Evolutionary conservation across 495 filamentous ascomycete species (phyloP), one percentile per base, ranked within the genome.

Genomic region (Rhypophila decipiens): DNA sequence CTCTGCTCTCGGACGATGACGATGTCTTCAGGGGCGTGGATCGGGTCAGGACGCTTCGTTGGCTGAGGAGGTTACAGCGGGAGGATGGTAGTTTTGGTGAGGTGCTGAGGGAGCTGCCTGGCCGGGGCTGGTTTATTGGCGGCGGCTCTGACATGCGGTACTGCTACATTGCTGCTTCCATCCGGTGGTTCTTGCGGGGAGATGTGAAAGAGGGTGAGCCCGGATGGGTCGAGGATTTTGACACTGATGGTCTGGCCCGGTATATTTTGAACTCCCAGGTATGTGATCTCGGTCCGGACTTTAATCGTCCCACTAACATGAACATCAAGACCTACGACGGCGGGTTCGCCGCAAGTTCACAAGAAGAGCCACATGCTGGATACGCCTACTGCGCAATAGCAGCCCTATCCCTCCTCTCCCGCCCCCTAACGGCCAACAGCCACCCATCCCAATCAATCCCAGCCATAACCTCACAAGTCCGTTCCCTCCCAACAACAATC

Each of bases 71-170:
- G 48, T 57, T 96, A 67, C 93, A 98, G 74, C 77, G 89, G 12
- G 63, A 68, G 2, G 85, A 96, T 61, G 93, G 93, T 12, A 91
- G 89, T 55, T 98, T 98, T 67, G 94, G 91, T 2, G 90, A 98
- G 63, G 73, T 84, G 22, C 53, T 90, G 4, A 76, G 77, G 11
- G 70, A 74, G 34, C 61, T 73, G 39, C 61, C 62, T 1, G 56
- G 50, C 8, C 22, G 53, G 3, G 62, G 65, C 11, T 83, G 76
- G 19, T 66, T 65, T 23, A 73, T 95, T 20, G 80, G 80, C 23
- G 91, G 91, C 1, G 87, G 87, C 13, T 78, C 79, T 38, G 93
- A 98, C 63, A 79, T 89, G 69, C 70, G 94, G 36, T 91, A 87
- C 61, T 93, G 90, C 58, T 95, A 93, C 58, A 79, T 82, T 50